Evolutionary conservation across 306 rosid species (phyloP), one percentile per base, ranked within the genome.

Genomic region (apple (Malus domestica)): DNA sequence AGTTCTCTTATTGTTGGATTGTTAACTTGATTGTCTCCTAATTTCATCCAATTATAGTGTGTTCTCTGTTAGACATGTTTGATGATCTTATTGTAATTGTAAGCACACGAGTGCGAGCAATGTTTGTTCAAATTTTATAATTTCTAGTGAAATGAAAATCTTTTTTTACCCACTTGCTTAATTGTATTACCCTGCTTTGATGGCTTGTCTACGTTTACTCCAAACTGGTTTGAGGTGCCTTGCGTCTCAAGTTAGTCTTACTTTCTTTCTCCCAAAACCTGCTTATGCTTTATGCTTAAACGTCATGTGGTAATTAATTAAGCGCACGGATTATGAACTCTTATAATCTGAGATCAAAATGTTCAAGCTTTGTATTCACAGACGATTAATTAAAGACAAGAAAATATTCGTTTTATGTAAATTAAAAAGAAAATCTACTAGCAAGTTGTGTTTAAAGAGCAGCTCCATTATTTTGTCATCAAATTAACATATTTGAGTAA

Each of bases 11-110:
- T 75, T 71, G 79, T 77, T 81, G 82, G 83, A 86, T 87, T 70
- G 83, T 93, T 30, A 96, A 90, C 84, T 78, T 93, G 73, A 93
- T 95, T n/a, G 78, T 89, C 98, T 78, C 98, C 96, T 18, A 83
- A 61, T 70, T 88, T 89, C 80, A 76, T 93, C 10, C 42, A 38
- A 38, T 38, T 38, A 38, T 7, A 38, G 10, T 38, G 8, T 7
- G 10, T 7, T 38, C 42, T 38, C 9, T 7, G 10, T 38, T 38
- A 38, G 9, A 38, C 10, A 38, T 7, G 10, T 7, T 38, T 72
- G 76, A 59, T 73, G 76, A 40, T 42, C 45, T 73, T 58, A 67
- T 38, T 55, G 40, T 29, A 45, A 72, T 32, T 38, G 9, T 7
- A 38, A 38, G 2, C 10, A 38, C 9, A 38, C 0, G 42, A 38